A percentile compares a stretch with the other conserved stretches of the same genome.
phyloP scores from a whole-genome alignment of 805 yeast species.

The Candida multigemmis region DNA sequence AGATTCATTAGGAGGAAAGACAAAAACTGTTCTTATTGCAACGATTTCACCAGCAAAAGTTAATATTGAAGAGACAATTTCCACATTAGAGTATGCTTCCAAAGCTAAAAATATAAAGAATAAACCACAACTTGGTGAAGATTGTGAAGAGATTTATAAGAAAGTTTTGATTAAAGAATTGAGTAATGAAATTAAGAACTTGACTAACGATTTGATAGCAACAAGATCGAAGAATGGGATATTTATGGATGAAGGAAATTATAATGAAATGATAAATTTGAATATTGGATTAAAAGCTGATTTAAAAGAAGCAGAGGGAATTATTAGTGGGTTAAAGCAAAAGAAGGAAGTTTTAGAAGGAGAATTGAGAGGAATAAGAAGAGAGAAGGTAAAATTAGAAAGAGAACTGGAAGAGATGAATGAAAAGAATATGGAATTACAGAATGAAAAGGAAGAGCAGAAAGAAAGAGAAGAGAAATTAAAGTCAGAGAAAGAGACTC shows the following conservation, averaged over 20 bases:
- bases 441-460: constrained; percentile 2
- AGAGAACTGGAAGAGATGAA: constrained; percentile 6
- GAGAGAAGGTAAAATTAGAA: constrained; percentile 6
- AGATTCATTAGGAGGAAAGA: constrained; percentile 81
- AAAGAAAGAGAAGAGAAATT: constrained; percentile 2
- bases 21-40: constrained; percentile 81
- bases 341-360: too few relatives aligned
- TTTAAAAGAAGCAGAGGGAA: constrained; percentile 9
- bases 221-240: constrained; percentile 59
- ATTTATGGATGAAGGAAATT: constrained; percentile 51
- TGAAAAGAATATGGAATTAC: constrained; percentile 4
- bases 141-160: constrained; percentile 36
- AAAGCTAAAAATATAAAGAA: constrained; percentile 76
- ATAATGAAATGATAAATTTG: constrained; percentile 18
- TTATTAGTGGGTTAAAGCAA: too few relatives aligned
- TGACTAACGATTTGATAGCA: constrained; percentile 54
- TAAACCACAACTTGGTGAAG: constrained; percentile 42
- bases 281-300: constrained; percentile 18
- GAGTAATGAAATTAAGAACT: constrained; percentile 44
- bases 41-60: constrained; percentile 80
- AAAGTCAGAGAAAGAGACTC: constrained; percentile 1
- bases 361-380: too few relatives aligned
- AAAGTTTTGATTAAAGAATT: constrained; percentile 44
- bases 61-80: constrained; percentile 70
- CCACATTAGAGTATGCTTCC: constrained; percentile 82